phyloP scores from a whole-genome alignment of 2,329 filamentous ascomycete genomes.

The Lachnellula occidentalis region DNA sequence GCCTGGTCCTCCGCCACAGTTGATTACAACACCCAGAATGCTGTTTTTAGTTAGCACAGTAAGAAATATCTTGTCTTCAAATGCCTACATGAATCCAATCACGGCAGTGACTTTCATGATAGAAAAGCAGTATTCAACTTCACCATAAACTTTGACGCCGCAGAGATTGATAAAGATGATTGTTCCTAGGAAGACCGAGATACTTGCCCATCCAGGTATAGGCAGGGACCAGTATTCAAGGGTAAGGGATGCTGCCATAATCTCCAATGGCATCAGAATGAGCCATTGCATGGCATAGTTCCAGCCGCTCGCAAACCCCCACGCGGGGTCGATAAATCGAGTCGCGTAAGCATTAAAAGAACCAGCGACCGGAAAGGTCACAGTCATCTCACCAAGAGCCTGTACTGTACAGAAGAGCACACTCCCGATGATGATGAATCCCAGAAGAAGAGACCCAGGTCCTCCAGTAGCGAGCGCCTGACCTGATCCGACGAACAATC shows the following conservation, averaged over 20 bases:
- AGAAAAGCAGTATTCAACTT: conserved; percentile 84
- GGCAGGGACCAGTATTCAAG: conserved; percentile 75
- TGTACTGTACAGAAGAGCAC: conserved; percentile 93
- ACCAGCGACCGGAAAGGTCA: conserved; percentile 90
- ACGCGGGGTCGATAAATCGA: conserved; percentile 89
- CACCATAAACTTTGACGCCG: conserved; percentile 81
- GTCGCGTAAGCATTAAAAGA: conserved; percentile 91
- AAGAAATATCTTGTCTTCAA: background rate
- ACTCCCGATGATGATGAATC: conserved; percentile 71
- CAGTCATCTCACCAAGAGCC: conserved; percentile 85
- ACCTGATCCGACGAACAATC: conserved; percentile 82
- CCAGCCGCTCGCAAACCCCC: conserved; percentile 94
- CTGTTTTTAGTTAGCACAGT: conserved; percentile 37
- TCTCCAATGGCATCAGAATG: conserved; percentile 74
- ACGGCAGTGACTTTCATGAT: conserved; percentile 83
- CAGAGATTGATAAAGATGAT: conserved; percentile 83
- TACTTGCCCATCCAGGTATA: conserved; percentile 74
- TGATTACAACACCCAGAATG: conserved; percentile 79
- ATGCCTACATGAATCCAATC: conserved; percentile 76
- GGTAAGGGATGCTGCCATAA: conserved; percentile 80
- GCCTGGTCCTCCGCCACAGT: conserved; percentile 71
- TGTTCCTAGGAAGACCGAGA: conserved; percentile 70
- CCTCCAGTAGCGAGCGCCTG: conserved; percentile 65
- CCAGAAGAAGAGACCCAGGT: conserved; percentile 70
- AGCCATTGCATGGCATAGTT: conserved; percentile 91